A percentile compares a stretch with the other conserved stretches of the same genome.
These are phyloP conservation scores for Ochromonadaceae sp. DNA, from an alignment of 352 stramenopile species.

Conservation along the genomic window DNA sequence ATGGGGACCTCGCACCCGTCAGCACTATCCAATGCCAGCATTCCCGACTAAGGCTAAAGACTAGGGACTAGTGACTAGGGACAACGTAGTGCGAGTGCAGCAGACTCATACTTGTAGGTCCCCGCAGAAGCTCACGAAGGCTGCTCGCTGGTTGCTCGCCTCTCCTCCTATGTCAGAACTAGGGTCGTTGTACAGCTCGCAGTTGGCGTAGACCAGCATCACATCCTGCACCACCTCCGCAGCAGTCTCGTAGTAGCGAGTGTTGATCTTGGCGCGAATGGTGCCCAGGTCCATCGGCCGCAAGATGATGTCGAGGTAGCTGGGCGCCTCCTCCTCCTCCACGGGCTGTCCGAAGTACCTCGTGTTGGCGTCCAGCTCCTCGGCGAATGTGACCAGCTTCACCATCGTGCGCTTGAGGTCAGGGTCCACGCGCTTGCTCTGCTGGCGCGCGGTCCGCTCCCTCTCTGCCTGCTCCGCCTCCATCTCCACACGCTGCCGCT, in stretches of 20 bases:
- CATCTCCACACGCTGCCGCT: too few relatives aligned
- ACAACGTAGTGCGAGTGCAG: too few relatives aligned
- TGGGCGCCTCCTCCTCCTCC: not conserved
- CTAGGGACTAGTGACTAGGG: too few relatives aligned
- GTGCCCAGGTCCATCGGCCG: slow-evolving; percentile 8
- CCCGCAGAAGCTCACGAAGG: not conserved
- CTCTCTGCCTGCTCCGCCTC: too few relatives aligned
- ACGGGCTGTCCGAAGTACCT: not conserved
- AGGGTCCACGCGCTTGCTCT: slow-evolving; percentile 4
- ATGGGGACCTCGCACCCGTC: too few relatives aligned
- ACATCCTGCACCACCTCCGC: not conserved
- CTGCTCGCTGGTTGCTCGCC: not conserved
- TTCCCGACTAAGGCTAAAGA: too few relatives aligned
- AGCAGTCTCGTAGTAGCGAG: not conserved
- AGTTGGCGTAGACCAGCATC: slow-evolving; percentile 13
- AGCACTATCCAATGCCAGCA: too few relatives aligned
- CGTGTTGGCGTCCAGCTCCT: not conserved
- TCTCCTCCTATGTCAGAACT: not conserved
- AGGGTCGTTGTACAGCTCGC: slow-evolving; percentile 2
- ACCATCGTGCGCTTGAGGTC: not conserved
- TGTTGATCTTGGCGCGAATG: not conserved
- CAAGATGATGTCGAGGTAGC: not conserved
- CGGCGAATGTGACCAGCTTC: not conserved
- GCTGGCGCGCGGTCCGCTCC: too few relatives aligned
- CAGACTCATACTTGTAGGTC: too few relatives aligned